Evolutionary conservation across 192 early-diverging fungal species (phyloP).

Genomic region (Podila horticola): DNA sequence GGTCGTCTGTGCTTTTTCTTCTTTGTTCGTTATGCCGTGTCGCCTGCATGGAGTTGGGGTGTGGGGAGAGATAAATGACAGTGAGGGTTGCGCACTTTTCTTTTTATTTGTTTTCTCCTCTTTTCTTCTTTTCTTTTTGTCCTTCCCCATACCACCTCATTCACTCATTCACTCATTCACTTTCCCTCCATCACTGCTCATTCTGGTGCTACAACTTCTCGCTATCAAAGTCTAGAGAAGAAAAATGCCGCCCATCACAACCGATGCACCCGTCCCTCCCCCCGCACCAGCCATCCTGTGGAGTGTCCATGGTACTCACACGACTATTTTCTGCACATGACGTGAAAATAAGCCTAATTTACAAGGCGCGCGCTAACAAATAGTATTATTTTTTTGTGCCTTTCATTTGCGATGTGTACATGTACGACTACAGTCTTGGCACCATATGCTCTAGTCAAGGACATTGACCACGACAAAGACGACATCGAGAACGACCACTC

Average conservation of each 20-base stretch:
- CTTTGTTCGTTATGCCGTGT: background rate
- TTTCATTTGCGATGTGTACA: background rate
- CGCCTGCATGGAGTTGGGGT: too few relatives aligned
- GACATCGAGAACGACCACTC: conserved; percentile 28
- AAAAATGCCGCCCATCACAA: background rate
- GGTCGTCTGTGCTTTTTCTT: background rate
- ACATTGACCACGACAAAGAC: conserved; percentile 21
- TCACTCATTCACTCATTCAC: background rate
- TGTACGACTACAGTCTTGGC: conserved; percentile 7
- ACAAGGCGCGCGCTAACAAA: background rate
- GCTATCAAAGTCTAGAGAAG: background rate
- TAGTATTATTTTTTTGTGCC: background rate
- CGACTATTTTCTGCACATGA: background rate
- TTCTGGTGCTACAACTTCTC: background rate
- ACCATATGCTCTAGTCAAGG: conserved; percentile 24
- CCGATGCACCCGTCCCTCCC: background rate
- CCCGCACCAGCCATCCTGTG: conserved; percentile 6
- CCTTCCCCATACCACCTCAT: background rate
- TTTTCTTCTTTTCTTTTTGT: background rate
- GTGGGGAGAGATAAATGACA: too few relatives aligned
- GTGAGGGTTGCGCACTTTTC: background rate
- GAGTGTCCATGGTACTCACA: conserved; percentile 35
- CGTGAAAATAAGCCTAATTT: too few relatives aligned
- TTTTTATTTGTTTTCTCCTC: background rate
- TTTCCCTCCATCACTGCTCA: background rate